These are phyloP conservation scores for Lepidopterella palustris DNA, from an alignment of 495 filamentous ascomycete species.

Conservation along the genomic window DNA sequence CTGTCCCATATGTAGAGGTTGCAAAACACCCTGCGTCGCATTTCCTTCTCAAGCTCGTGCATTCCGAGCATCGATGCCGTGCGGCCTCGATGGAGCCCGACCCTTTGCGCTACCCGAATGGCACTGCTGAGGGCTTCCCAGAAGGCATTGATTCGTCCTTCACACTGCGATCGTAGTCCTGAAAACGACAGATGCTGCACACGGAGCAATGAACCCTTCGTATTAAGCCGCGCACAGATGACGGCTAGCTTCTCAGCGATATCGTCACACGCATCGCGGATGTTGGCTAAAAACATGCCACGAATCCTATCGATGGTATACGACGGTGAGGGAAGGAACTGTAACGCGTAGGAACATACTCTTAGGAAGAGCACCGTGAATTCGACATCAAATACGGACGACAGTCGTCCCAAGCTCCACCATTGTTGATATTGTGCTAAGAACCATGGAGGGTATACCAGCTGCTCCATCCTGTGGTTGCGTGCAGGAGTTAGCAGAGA, in stretches of 20 bases:
- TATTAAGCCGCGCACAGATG: neutral
- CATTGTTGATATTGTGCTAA: neutral
- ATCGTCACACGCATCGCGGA: conserved; percentile 25
- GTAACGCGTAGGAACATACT: conserved; percentile 28
- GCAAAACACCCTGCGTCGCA: conserved; percentile 27
- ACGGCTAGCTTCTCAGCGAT: conserved; percentile 17
- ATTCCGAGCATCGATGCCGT: neutral
- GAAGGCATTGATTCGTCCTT: neutral
- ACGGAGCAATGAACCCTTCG: neutral
- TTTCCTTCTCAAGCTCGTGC: conserved; percentile 24
- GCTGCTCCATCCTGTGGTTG: conserved; percentile 5
- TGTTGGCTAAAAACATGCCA: conserved; percentile 23
- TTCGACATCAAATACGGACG: conserved; percentile 21
- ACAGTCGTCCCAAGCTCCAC: neutral
- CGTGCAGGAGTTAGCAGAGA: no score
- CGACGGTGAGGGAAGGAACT: conserved; percentile 29
- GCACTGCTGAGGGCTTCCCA: conserved; percentile 2
- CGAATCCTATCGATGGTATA: conserved; percentile 24
- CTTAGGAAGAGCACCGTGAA: conserved; percentile 31
- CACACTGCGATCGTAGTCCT: neutral
- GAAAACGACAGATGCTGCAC: neutral
- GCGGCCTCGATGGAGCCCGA: conserved; percentile 3
- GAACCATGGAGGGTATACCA: conserved; percentile 2
- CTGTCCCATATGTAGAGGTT: conserved; percentile 30
- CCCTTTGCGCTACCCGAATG: conserved; percentile 1